Evolutionary conservation across 352 stramenopile species (phyloP), one percentile per base, ranked within the genome.

Genomic region (Peronosclerospora sorghi): DNA sequence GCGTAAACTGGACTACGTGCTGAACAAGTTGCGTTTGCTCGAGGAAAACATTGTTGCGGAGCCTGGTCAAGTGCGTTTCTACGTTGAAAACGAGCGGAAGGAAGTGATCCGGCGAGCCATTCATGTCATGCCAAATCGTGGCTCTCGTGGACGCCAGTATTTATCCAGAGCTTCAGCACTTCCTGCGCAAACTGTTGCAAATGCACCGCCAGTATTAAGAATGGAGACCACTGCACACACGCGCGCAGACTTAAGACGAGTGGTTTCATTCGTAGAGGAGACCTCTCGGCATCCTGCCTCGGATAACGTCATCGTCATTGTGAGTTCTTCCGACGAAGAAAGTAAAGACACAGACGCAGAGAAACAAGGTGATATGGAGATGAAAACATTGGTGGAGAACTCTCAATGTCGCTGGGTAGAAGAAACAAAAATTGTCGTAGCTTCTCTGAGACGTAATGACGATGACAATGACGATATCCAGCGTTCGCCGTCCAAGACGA

Each of bases 1-100:
- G 32, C 63, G 56, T 12, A 66, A 75, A 32, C 37, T 82, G 5
- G 41, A 65, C 35, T 76, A 73, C 18, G 59, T 82, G 18, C 40
- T 82, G 12, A 62, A 71, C 35, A 76, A 73, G 14, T 27, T 82
- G 10, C 54, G 63, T 8, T 24, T 82, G 23, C 46, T 82, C 12
- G 52, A 41, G 30, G 54, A 70, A 46, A 48, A 50, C 3, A 46
- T 68, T 27, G 54, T 68, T 4, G 65, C 62, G 3, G 68, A 73
- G 29, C 32, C 62, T 20, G 60, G 62, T 1, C 51, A 77, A 53
- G 68, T 80, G 17, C 65, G 62, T 1, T 80, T 71, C 47, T 55
- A 41, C 13, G 63, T 80, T 14, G 45, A 64, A 34, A 51, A 77
- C 14, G 58, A 65, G 18, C 43, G 61, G 9, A 55, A 67, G 8